Evolutionary conservation across 2,329 filamentous ascomycete species (phyloP).

Genomic region (Arthroderma uncinatum): DNA sequence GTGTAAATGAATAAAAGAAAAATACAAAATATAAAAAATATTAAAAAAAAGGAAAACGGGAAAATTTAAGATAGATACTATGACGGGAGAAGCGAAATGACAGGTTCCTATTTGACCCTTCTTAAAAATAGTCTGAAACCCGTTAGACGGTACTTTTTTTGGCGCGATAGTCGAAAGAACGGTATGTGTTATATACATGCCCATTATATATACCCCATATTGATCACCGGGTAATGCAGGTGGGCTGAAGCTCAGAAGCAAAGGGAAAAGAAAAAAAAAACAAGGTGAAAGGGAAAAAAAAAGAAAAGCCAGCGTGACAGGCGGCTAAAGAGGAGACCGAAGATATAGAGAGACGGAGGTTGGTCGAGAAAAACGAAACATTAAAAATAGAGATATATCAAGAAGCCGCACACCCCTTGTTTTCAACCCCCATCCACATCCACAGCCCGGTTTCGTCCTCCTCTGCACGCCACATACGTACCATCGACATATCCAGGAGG

Average conservation of each 20-base stretch:
- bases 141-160: background rate
- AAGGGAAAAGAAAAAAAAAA: background rate
- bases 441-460: background rate
- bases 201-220: background rate
- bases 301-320: conserved; percentile 3
- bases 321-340: conserved; percentile 3
- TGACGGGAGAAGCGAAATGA: conserved; percentile 5
- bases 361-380: conserved; percentile 2
- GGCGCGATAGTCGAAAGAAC: background rate
- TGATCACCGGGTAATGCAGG: conserved; percentile 4
- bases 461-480: conserved; percentile 2
- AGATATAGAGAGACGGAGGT: background rate
- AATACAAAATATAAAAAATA: background rate
- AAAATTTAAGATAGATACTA: background rate
- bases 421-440: background rate
- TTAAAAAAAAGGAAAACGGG: background rate
- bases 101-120: conserved; percentile 1
- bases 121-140: conserved; percentile 5
- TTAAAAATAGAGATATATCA: background rate
- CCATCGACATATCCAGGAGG: background rate
- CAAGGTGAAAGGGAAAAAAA: background rate
- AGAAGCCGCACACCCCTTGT: background rate
- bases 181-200: background rate
- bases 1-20: background rate
- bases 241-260: background rate